Evolutionary conservation across 108 stramenopile genomes (phyloP).

Genomic region (Pseudonitzschia multiseries): DNA sequence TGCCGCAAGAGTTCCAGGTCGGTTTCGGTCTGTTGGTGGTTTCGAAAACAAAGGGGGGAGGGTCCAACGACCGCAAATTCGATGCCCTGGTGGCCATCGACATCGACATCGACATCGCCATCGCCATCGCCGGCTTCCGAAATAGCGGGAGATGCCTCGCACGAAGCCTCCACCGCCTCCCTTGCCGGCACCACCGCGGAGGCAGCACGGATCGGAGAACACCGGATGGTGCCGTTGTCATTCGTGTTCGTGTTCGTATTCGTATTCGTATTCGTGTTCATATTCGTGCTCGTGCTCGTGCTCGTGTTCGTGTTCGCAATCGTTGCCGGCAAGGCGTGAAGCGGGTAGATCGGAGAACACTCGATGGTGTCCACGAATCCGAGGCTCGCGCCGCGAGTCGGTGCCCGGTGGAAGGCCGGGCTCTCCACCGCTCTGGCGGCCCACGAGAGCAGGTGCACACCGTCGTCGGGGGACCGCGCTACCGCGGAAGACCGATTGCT

Average conservation of each 20-base stretch:
- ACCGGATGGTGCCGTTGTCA: background rate
- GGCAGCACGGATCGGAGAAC: background rate
- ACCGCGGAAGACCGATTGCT: background rate
- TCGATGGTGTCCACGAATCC: background rate
- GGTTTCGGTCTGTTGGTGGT: constrained; percentile 1
- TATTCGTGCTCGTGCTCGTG: no score
- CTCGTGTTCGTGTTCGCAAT: no score
- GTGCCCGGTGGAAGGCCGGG: background rate
- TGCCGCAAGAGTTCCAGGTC: constrained; percentile 37
- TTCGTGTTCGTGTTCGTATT: no score
- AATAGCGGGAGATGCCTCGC: background rate
- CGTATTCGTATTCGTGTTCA: no score
- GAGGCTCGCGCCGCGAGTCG: background rate
- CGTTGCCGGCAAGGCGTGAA: no score
- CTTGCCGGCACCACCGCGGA: background rate
- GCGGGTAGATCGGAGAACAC: background rate
- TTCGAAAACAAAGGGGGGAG: background rate
- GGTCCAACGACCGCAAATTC: background rate
- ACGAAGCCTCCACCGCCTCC: background rate
- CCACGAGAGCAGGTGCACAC: constrained; percentile 1
- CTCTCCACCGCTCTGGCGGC: constrained; percentile 7
- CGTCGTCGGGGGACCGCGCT: background rate
- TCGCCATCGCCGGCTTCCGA: background rate
- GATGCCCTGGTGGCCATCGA: no score
- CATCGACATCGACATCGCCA: no score